Percentiles rank a stretch among this genome's conserved stretches.
These are phyloP conservation scores for Penicillium canescens DNA, from an alignment of 495 filamentous ascomycete genomes.

Conservation along the genomic window DNA sequence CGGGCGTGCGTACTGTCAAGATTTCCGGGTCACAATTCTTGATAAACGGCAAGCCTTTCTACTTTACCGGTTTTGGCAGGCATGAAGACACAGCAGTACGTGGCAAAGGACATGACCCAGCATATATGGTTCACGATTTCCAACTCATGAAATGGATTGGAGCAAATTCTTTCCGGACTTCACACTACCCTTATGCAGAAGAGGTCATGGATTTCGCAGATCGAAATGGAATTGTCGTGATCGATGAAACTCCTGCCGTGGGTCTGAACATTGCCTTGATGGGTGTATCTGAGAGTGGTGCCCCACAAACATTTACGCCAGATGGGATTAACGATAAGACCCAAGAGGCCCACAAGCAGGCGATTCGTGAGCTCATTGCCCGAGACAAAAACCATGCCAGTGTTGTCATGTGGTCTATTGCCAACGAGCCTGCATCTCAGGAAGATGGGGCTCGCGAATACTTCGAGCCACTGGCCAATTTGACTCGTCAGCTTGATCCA, in stretches of 20 bases:
- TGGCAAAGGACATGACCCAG: constrained; percentile 7
- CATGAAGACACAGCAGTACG: constrained; percentile 4
- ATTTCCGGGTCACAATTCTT: constrained; percentile 1
- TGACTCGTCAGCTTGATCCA: neutral
- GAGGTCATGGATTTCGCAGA: constrained; percentile 23
- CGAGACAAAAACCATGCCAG: constrained; percentile 5
- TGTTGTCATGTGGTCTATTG: constrained; percentile 9
- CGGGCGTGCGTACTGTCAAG: neutral
- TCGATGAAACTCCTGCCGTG: constrained; percentile 9
- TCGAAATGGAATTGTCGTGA: constrained; percentile 4
- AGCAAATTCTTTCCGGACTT: constrained; percentile 25
- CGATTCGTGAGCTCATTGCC: neutral
- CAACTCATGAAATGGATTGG: constrained; percentile 22
- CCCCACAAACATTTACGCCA: neutral
- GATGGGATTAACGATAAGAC: neutral
- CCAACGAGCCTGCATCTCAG: constrained; percentile 3
- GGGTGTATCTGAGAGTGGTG: neutral
- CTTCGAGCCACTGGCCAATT: constrained; percentile 3
- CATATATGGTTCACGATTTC: constrained; percentile 23
- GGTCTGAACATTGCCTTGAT: neutral
- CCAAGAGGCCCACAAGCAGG: neutral
- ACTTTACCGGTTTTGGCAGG: constrained; percentile 4
- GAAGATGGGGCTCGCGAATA: constrained; percentile 3
- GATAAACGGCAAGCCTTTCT: constrained; percentile 5
- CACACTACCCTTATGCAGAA: constrained; percentile 25